Evolutionary conservation across 2,329 filamentous ascomycete genomes (phyloP).

Genomic region (Myriosclerotinia curreyana): DNA sequence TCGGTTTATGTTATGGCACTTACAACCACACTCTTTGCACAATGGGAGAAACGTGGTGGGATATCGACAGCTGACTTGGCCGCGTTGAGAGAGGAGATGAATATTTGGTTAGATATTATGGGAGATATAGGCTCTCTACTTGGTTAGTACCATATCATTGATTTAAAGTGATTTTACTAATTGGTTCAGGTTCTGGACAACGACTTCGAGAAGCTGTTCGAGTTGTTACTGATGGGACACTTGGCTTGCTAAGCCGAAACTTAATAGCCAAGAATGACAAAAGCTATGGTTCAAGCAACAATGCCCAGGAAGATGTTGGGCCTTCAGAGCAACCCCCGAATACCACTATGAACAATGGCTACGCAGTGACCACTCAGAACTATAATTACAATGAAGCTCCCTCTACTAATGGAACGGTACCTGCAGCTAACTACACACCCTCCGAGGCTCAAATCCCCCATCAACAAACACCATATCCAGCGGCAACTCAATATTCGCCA

Average conservation of each 20-base stretch:
- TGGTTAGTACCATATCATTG: constrained; percentile 49
- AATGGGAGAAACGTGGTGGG: constrained; percentile 63
- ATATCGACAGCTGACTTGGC: constrained; percentile 58
- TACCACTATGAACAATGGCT: constrained; percentile 13
- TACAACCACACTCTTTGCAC: constrained; percentile 67
- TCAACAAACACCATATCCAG: constrained; percentile 36
- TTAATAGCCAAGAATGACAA: constrained; percentile 43
- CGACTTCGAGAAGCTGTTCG: constrained; percentile 49
- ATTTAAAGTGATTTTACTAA: constrained; percentile 18
- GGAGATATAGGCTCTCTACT: constrained; percentile 63
- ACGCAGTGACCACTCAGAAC: constrained; percentile 12
- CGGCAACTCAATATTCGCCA: constrained; percentile 36
- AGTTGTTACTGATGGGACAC: constrained; percentile 47
- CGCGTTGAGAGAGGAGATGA: constrained; percentile 64
- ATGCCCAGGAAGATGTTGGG: constrained; percentile 20
- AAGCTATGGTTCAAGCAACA: constrained; percentile 27
- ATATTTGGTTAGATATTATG: constrained; percentile 65
- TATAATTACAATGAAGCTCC: constrained; percentile 25
- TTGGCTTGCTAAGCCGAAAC: constrained; percentile 46
- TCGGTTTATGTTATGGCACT: constrained; percentile 71
- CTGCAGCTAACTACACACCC: constrained; percentile 26
- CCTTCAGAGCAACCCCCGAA: constrained; percentile 18
- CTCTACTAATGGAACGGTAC: constrained; percentile 21
- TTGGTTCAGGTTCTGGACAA: constrained; percentile 45
- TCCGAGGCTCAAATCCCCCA: constrained; percentile 31